phyloP scores from a whole-genome alignment of 176 grass and related monocot species.

The Zea mays region DNA sequence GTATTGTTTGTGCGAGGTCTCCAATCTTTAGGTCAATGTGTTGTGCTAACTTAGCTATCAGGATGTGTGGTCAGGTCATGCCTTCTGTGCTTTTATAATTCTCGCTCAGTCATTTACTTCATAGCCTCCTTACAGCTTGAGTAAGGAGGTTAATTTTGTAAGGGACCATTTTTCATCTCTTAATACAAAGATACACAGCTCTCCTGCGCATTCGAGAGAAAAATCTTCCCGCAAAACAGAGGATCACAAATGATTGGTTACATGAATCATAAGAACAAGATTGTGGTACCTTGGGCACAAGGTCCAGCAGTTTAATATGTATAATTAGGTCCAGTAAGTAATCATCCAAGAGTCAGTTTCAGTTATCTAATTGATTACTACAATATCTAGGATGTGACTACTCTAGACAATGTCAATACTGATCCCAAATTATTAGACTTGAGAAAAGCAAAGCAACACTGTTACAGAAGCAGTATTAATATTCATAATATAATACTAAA shows the following conservation, averaged over 20 bases:
- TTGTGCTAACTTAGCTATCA: too few relatives aligned
- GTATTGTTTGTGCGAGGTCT: too few relatives aligned
- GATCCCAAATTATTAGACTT: neutral
- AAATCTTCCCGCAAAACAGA: neutral
- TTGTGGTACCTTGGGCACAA: neutral
- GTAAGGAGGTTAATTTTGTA: too few relatives aligned
- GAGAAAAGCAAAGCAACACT: neutral
- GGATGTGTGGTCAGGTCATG: too few relatives aligned
- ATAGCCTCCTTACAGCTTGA: too few relatives aligned
- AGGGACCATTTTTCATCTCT: too few relatives aligned
- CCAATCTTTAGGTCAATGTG: too few relatives aligned
- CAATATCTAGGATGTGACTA: slow-evolving; percentile 1
- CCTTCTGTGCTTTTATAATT: too few relatives aligned
- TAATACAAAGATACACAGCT: too few relatives aligned
- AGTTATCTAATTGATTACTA: slow-evolving; percentile 13
- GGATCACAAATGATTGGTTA: slow-evolving; percentile 7
- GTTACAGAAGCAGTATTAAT: slow-evolving; percentile 19
- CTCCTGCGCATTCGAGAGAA: too few relatives aligned
- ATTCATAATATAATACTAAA: slow-evolving; percentile 7
- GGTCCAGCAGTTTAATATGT: neutral
- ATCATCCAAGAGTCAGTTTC: slow-evolving; percentile 9
- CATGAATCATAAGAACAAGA: slow-evolving; percentile 19
- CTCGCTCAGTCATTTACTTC: too few relatives aligned
- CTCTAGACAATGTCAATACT: slow-evolving; percentile 15
- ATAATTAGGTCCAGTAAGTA: slow-evolving; percentile 24